Evolutionary conservation across 345 rosid species (phyloP).

Genomic region (Psidium friedrichsthalianum): DNA sequence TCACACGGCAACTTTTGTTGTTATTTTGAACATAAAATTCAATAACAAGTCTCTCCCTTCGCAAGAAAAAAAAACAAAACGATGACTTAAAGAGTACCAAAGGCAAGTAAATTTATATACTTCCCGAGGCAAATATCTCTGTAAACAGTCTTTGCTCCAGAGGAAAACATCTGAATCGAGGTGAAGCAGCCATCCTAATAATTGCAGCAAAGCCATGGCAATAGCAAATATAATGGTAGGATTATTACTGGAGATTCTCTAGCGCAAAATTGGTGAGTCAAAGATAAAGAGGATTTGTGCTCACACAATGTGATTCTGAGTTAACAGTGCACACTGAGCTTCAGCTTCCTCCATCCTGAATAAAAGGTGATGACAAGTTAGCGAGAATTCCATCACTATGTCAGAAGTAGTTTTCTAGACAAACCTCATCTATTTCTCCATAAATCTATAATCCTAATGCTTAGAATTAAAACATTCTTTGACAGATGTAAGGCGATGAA

Average conservation of each 20-base stretch:
- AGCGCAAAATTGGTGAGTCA: neutral
- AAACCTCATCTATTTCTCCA: neutral
- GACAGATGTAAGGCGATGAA: neutral
- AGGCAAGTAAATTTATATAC: constrained; percentile 1
- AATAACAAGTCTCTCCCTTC: neutral
- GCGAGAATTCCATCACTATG: neutral
- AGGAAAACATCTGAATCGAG: constrained; percentile 87
- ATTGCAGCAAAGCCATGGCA: neutral
- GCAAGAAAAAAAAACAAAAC: neutral
- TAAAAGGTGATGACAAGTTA: neutral
- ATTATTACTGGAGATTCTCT: neutral
- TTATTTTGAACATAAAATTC: neutral
- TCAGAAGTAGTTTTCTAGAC: neutral
- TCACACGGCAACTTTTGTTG: constrained; percentile 3
- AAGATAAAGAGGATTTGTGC: constrained; percentile 6
- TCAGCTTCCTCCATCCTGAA: constrained; percentile 91
- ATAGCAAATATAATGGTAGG: neutral
- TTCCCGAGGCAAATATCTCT: constrained; percentile 83
- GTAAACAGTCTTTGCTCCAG: constrained; percentile 85
- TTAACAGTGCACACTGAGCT: constrained; percentile 82
- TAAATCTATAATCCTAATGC: neutral
- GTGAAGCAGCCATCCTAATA: constrained; percentile 90
- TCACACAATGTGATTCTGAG: constrained; percentile 78
- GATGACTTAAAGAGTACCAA: neutral
- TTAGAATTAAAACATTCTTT: neutral